These are phyloP conservation scores for Afroboletus lepidellus DNA, from an alignment of 1,284 basidiomycete species.

Conservation along the genomic window DNA sequence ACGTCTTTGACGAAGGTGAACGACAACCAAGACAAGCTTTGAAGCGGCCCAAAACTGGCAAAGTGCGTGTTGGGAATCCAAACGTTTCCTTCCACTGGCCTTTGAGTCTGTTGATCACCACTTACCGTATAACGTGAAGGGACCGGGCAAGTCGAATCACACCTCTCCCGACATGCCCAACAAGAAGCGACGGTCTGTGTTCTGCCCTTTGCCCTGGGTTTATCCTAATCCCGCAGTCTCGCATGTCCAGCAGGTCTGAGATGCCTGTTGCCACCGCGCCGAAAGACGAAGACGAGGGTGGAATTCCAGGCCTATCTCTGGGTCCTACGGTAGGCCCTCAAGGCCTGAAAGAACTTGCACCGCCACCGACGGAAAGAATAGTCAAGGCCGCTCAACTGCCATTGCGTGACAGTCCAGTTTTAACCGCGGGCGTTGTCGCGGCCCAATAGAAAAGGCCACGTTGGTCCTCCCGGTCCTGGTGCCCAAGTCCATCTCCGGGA, in stretches of 20 bases:
- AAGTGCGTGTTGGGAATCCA: slow-evolving; percentile 52
- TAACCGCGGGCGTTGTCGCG: slow-evolving; percentile 50
- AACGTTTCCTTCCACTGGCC: slow-evolving; percentile 12
- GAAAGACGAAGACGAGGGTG: slow-evolving; percentile 40
- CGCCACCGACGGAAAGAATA: slow-evolving; percentile 44
- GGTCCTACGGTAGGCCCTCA: slow-evolving; percentile 28
- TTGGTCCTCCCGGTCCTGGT: slow-evolving; percentile 2
- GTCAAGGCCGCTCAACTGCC: slow-evolving; percentile 64
- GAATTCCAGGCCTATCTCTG: slow-evolving; percentile 38
- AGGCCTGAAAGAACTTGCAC: slow-evolving; percentile 37
- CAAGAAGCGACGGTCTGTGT: slow-evolving; percentile 63
- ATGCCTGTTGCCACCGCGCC: slow-evolving; percentile 32
- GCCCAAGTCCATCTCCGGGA: slow-evolving; percentile 3
- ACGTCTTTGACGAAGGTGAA: slow-evolving; percentile 81
- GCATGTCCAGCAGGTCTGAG: slow-evolving; percentile 40
- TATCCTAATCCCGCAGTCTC: slow-evolving; percentile 25
- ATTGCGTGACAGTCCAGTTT: slow-evolving; percentile 61
- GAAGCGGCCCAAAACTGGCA: slow-evolving; percentile 68
- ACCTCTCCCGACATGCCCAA: slow-evolving; percentile 70
- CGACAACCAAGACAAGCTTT: slow-evolving; percentile 62
- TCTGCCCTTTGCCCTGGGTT: slow-evolving; percentile 18
- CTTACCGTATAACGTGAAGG: slow-evolving; percentile 42
- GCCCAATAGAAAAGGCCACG: slow-evolving; percentile 43
- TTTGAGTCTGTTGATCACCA: slow-evolving; percentile 18
- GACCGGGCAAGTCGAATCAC: slow-evolving; percentile 58